Percentiles rank a stretch among this genome's conserved stretches.
phyloP scores from a whole-genome alignment of 2,329 filamentous ascomycete species.

The Blastomyces gilchristii region DNA sequence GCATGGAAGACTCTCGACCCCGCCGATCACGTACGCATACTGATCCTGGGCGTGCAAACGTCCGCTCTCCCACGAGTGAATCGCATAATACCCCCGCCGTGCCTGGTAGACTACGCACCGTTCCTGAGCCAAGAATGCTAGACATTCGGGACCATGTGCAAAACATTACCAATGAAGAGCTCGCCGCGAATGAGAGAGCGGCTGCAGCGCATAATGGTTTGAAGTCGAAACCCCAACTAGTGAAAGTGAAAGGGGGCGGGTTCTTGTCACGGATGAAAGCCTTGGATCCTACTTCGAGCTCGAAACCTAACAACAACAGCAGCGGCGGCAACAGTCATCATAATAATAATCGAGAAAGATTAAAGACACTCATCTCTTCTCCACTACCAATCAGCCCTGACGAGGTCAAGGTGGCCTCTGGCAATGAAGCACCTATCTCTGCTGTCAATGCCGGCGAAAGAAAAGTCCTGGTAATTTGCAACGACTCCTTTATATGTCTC shows the following conservation, averaged over 20 bases:
- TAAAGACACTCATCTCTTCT: constrained; percentile 20
- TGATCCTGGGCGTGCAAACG: not conserved
- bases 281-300: constrained; percentile 6
- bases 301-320: constrained; percentile 4
- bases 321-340: not conserved
- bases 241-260: constrained; percentile 12
- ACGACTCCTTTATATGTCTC: constrained; percentile 58
- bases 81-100: not conserved
- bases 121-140: not conserved
- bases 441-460: constrained; percentile 71
- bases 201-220: constrained; percentile 7
- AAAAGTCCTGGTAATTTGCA: constrained; percentile 62
- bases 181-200: constrained; percentile 12
- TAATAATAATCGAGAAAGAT: constrained; percentile 10
- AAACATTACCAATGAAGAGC: constrained; percentile 12
- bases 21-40: not conserved
- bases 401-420: constrained; percentile 31
- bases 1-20: not conserved
- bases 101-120: not conserved
- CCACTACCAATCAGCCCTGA: constrained; percentile 15
- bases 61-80: not conserved
- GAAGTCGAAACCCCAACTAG: constrained; percentile 2
- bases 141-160: constrained; percentile 1
- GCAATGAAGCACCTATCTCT: constrained; percentile 66
- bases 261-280: constrained; percentile 12